Evolutionary conservation across 177 flowering plant genomes (phyloP), one percentile per base, ranked within the genome.

Genomic region (Tripterygium wilfordii): DNA sequence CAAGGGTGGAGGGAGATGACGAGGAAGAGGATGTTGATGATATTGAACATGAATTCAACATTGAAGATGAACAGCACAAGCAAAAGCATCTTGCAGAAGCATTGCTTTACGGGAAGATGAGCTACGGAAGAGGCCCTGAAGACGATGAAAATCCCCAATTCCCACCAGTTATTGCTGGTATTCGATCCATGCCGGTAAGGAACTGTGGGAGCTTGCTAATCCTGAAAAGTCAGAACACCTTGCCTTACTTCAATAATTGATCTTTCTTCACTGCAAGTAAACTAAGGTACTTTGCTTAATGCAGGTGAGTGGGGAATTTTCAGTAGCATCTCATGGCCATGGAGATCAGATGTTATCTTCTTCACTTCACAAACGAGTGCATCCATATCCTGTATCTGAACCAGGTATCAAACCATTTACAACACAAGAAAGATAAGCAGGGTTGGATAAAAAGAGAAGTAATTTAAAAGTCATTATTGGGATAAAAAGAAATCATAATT

Each of bases 21-120:
- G 98, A 92, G 26, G 98, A 88, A 63, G 98, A 92, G 61, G 96
- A 92, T 31, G 47, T 76, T 8, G 96, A 92, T 66, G 98, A 92
- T 49, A 72, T 92, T 32, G 98, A 92, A 39, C 78, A 92, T 28
- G 98, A 92, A 50, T 92, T 92, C 60, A 82, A 82, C 29, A 70
- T 82, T 6, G 90, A 92, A 2, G 82, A 89, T 49, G 82, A 80
- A 15, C 62, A 61, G 9, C 70, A 75, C 54, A 82, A 66, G 67
- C 72, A 77, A 37, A 71, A 58, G 36, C 72, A 85, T 48, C 40
- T 76, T 27, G 78, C 74, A 16, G 98, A 92, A 51, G 88, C 88
- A 0, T 63, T 92, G 90, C 98, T 92, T 54, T 79, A 88, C 61
- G 95, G 94, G 21, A 92, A 88, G 74, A 85, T 88, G 98, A 86